Conservation (phyloP, 805 yeast genomes). For the Metschnikowia sp. region DNA sequence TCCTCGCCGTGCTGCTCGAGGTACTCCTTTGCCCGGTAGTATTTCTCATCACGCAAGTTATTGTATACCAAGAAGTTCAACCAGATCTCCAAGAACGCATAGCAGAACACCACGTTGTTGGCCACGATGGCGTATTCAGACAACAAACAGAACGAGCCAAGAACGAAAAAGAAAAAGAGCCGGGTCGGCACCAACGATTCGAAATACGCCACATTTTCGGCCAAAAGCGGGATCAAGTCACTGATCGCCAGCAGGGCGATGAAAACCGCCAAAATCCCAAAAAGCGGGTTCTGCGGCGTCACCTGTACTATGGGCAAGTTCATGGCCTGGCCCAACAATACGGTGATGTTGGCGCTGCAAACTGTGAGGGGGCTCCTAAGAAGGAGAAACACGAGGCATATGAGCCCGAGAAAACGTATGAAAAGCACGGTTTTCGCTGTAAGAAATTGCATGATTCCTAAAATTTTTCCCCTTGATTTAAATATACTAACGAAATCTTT, state of each 20-base stretch:
- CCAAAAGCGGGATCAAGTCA: constrained; percentile 52
- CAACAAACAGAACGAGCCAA: constrained; percentile 49
- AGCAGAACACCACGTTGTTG: constrained; percentile 59
- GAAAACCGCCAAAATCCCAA: constrained; percentile 49
- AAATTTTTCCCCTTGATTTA: too few relatives aligned
- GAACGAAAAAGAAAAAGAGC: constrained; percentile 44
- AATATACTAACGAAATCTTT: too few relatives aligned
- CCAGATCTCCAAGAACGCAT: constrained; percentile 67
- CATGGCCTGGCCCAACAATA: constrained; percentile 62
- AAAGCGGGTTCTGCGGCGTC: constrained; percentile 39
- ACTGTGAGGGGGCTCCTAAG: constrained; percentile 47
- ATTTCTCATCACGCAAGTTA: constrained; percentile 62
- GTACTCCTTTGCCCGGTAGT: constrained; percentile 43
- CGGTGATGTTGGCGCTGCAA: constrained; percentile 42
- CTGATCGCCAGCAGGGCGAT: constrained; percentile 42
- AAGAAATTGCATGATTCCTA: constrained; percentile 44
- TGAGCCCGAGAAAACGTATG: constrained; percentile 43
- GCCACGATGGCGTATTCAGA: constrained; percentile 47
- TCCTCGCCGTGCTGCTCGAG: constrained; percentile 38
- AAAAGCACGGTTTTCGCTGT: constrained; percentile 49
- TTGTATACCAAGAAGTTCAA: constrained; percentile 59
- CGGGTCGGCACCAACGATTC: constrained; percentile 61
- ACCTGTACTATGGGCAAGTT: constrained; percentile 35
- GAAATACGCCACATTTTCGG: constrained; percentile 48
- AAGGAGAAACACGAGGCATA: constrained; percentile 43